Evolutionary conservation across 1,139 yeast species (phyloP).

Genomic region (Hyphopichia wangnamkhiaoensis): DNA sequence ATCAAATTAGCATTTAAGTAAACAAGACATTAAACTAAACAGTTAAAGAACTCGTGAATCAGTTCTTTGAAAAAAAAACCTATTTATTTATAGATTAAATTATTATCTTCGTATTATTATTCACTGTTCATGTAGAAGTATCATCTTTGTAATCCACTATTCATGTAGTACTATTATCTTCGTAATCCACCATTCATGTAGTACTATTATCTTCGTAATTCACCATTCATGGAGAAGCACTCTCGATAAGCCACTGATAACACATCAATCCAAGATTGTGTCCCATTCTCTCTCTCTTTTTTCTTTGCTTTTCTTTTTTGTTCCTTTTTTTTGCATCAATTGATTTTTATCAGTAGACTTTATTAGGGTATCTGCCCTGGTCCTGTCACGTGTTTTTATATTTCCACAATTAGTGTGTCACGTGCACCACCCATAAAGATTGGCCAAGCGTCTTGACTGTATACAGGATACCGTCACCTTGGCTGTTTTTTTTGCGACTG

Average conservation of each 20-base stretch:
- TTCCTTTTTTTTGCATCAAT: too few relatives aligned
- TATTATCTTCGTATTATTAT: too few relatives aligned
- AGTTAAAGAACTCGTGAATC: neutral
- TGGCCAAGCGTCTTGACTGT: too few relatives aligned
- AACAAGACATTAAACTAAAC: neutral
- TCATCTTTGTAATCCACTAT: neutral
- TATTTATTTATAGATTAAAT: neutral
- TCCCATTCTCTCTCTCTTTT: too few relatives aligned
- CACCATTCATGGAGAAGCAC: neutral
- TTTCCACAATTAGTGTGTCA: neutral
- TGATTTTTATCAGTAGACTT: neutral
- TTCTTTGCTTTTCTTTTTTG: too few relatives aligned
- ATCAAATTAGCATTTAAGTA: constrained; percentile 22
- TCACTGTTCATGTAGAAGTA: too few relatives aligned
- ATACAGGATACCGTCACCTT: too few relatives aligned
- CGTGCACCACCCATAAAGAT: neutral
- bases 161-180: too few relatives aligned
- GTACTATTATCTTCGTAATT: neutral
- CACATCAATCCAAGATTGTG: too few relatives aligned
- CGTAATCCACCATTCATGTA: neutral
- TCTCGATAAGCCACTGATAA: too few relatives aligned
- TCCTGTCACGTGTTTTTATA: neutral
- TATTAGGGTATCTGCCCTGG: neutral
- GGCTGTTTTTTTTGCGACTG: too few relatives aligned
- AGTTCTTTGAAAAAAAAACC: neutral